A percentile compares a stretch with the other conserved stretches of the same genome.
Conservation (phyloP, 176 grass and related monocot genomes). For the Musa acuminata region DNA sequence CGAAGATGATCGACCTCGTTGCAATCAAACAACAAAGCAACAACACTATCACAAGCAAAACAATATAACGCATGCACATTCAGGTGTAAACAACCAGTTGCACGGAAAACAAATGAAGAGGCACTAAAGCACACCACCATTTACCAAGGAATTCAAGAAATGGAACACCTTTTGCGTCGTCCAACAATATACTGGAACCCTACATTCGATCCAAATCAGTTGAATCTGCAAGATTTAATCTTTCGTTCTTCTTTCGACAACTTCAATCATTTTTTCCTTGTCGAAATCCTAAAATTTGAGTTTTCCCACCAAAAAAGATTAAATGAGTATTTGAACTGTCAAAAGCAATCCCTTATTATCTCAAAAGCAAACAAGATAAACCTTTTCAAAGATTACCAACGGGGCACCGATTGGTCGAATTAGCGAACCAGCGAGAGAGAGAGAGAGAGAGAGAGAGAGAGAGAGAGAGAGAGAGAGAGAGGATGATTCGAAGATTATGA, state of each 20-base stretch:
- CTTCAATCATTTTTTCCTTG: neutral
- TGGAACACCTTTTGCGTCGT: constrained; percentile 98
- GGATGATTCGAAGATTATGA: constrained; percentile 29
- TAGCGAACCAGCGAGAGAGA: neutral
- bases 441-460: neutral
- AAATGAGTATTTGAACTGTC: constrained; percentile 6
- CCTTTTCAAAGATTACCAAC: no score
- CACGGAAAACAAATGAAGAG: neutral
- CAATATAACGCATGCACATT: neutral
- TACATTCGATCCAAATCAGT: constrained; percentile 95
- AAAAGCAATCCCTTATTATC: no score
- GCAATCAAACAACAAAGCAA: constrained; percentile 15
- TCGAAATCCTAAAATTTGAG: neutral
- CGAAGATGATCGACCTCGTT: constrained; percentile 69
- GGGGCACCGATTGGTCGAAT: no score
- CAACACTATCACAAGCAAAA: neutral
- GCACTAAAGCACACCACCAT: constrained; percentile 45
- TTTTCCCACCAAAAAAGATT: neutral
- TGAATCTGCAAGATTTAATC: constrained; percentile 46
- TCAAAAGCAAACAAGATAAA: no score
- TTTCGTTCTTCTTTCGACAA: neutral
- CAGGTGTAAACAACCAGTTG: neutral
- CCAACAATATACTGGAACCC: constrained; percentile 93
- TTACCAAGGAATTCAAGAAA: constrained; percentile 92
- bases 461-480: no score